Base-by-base conservation (phyloP, 73 alveolate species). In the Tetrahymena malaccensis region DNA sequence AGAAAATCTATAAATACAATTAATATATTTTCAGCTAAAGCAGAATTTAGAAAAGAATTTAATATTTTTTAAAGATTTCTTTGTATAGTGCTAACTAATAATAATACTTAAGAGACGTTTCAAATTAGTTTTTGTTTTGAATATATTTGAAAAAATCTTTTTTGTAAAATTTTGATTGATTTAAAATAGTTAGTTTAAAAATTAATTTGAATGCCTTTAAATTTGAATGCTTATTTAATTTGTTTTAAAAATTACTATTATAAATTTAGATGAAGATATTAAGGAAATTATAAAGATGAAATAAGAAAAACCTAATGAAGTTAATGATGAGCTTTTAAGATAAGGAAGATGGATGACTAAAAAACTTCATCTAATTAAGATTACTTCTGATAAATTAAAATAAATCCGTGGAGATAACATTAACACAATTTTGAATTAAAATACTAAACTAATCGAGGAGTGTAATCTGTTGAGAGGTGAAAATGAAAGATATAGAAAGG, bases 311-410 rank as follows among this genome's bases (percentile, higher is more conserved):
- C 97, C 97, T 21, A 95, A 95, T 89, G 97, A 95, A 55, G 93
- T 95, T 22, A 95, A 95, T 93, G 97, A 95, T 85, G 97, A 95
- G 21, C 94, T 95, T 35, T 55, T 95, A 89, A 85, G 97, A 50
- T 95, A 95, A 85, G 97, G 97, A 33, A 85, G 94, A 93, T 95
- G 97, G 97, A 95, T 95, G 97, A 85, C 95, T 34, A 95, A 95
- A 40, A 95, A 95, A 21, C 94, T 95, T 85, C 94, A 95, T 34
- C 43, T 95, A 85, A 95, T 95, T 33, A 95, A 95, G 55, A 94
- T 95, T 8, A 95, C 97, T 1, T 95, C 97, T 37, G 95, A 95
- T 35, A 95, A 95, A 31, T 95, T 95, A 35, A 95, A 95, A 70
- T 44, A 57, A 21, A 95, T 95, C 5, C 85, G 97, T 43, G 97